Evolutionary conservation across 352 stramenopile genomes (phyloP), one percentile per base, ranked within the genome.

Genomic region (Pythium brachiatum): DNA sequence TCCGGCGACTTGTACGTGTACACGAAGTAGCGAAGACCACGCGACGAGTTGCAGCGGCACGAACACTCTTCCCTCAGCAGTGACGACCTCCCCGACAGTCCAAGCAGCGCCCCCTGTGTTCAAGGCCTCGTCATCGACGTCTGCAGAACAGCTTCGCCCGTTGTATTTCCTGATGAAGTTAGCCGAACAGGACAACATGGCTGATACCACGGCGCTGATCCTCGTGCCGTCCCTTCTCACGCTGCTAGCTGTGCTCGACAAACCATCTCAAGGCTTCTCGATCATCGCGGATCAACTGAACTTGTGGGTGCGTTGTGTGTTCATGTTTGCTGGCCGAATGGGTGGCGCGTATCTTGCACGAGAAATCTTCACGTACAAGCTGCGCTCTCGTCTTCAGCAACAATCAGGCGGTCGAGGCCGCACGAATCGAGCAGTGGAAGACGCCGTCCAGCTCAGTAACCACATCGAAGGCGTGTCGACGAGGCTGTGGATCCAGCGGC

Each of bases 141-240:
- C 57, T 0, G 58, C 48, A 8, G 73, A 84, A 26, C 70, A 87
- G 23, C 55, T 95, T 52, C 72, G 76, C 21, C 83, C 81, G 25
- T 65, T 95, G 2, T 95, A 95, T 51, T 95, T 93, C 65, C 70
- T 93, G 13, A 95, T 95, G 83, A 95, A 95, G 48, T 70, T 95
- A 3, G 86, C 86, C 0, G 86, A 95, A 55, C 86, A 95, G 68
- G 86, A 95, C 66, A 93, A 93, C 50, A 95, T 95, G 86, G 86
- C 86, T 2, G 86, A 95, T 56, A 93, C 86, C 36, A 94, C 83
- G 0, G 86, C 86, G 7, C 76, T 95, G 9, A 91, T 95, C 59
- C 68, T 95, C 29, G 86, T 95, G 20, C 86, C 86, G 36, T 92
- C 86, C 15, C 65, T 95, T 20, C 46, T 95, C 29, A 92, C 86